Base-by-base conservation (phyloP, 2,329 filamentous ascomycete genomes). In the Ceratocystis eucalypticola region DNA sequence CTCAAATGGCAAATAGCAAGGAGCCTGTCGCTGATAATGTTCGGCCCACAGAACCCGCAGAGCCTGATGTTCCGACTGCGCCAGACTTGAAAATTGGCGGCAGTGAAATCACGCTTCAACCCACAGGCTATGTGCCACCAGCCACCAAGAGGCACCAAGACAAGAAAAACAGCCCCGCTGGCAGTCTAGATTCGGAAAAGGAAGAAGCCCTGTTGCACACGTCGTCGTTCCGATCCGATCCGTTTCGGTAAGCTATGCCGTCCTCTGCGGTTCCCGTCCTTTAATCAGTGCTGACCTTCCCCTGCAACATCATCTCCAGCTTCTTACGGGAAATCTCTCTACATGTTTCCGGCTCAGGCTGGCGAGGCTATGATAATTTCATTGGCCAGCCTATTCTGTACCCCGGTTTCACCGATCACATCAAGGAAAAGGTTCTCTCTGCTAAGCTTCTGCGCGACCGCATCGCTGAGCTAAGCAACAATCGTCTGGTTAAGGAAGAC, bases 331-430 rank as follows among this genome's bases (percentile, higher is more conserved):
- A 99, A 78, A 88, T 99, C 44, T 94, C 89, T 61, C 81, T 96
- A 44, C 92, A 97, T 76, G 88, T 97, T 69, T 93, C 91, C 12
- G 94, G 94, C 65, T 88, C 89, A 63, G 93, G 92, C 74, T 99
- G 94, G 94, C 89, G 94, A 69, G 90, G 89, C 68, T 99, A 99
- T 78, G 91, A 97, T 73, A 80, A 88, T 69, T 83, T 92, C 69
- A 87, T 97, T 71, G 94, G 94, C 25, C 92, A 96, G 74, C 91
- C 91, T 8, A 87, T 96, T 69, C 97, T 93, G 78, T 99, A 96
- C 75, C 78, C 87, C 0, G 94, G 94, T 30, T 99, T 96, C 77
- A 88, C 87, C 33, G 93, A 96, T 70, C 86, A 91, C 68, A 96
- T 99, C 84, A 96, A 89, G 76, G 79, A 80, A 25, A 81, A 83